These are phyloP conservation scores for Strigomonas galati DNA, from an alignment of 208 protist species.

Conservation along the genomic window DNA sequence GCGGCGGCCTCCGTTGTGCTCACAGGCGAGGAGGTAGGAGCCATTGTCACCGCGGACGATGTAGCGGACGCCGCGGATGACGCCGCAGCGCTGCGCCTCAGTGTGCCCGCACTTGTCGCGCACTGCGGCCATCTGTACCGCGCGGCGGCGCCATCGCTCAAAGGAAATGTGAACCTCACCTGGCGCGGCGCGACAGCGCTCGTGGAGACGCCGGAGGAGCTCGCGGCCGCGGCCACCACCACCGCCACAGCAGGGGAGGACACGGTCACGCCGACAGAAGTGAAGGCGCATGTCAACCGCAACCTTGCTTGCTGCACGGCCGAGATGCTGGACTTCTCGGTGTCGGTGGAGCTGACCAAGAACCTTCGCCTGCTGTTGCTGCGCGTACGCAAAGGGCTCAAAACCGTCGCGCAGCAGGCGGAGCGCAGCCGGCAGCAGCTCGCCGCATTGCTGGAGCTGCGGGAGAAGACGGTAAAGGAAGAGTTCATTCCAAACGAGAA, in stretches of 20 bases:
- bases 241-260: not conserved
- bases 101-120: constrained; percentile 26
- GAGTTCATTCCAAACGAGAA: constrained; percentile 58
- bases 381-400: constrained; percentile 39
- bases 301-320: constrained; percentile 65
- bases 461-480: constrained; percentile 46
- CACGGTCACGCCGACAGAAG: not conserved
- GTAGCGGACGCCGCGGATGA: not conserved
- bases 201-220: constrained; percentile 21
- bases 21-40: not conserved
- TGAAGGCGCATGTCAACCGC: constrained; percentile 36
- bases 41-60: not conserved
- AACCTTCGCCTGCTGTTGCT: constrained; percentile 47
- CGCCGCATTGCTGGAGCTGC: constrained; percentile 39
- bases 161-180: constrained; percentile 32
- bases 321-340: constrained; percentile 51
- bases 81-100: constrained; percentile 12
- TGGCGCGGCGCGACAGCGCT: constrained; percentile 29
- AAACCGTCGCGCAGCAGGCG: constrained; percentile 35
- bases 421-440: constrained; percentile 30
- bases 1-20: constrained; percentile 5
- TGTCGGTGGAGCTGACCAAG: constrained; percentile 51
- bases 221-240: constrained; percentile 6
- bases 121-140: constrained; percentile 34
- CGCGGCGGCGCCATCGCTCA: constrained; percentile 28